Conservation (phyloP, 257 asterid genomes). For the Nicotiana attenuata region DNA sequence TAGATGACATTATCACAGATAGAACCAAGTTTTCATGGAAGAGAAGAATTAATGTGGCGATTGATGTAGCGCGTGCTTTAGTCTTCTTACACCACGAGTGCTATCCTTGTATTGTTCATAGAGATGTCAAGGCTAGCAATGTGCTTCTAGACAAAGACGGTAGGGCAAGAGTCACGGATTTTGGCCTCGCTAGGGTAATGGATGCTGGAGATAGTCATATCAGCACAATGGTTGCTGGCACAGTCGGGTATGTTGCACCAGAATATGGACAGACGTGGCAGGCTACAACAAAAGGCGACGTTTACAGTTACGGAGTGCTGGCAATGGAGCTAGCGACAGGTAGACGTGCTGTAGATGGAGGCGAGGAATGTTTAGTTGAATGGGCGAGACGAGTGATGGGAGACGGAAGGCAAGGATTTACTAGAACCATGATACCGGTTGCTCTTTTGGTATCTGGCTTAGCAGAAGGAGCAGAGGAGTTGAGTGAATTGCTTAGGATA, state of each 20-base stretch:
- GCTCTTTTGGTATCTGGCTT: conserved; percentile 58
- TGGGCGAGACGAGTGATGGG: conserved; percentile 88
- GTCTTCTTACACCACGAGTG: conserved; percentile 89
- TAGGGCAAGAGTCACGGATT: conserved; percentile 81
- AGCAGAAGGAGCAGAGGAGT: conserved; percentile 64
- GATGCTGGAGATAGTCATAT: conserved; percentile 77
- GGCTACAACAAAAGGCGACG: conserved; percentile 94
- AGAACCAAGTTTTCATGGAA: conserved; percentile 44
- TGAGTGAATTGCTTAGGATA: conserved; percentile 60
- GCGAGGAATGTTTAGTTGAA: conserved; percentile 87
- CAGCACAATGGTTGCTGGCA: conserved; percentile 97
- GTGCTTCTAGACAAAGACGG: conserved; percentile 82
- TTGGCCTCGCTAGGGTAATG: conserved; percentile 84
- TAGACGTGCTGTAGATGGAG: conserved; percentile 86
- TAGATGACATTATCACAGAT: conserved; percentile 43
- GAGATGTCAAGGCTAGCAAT: conserved; percentile 97
- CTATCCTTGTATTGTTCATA: conserved; percentile 68
- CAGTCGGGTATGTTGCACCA: conserved; percentile 96
- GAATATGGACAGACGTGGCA: conserved; percentile 95
- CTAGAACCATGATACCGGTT: conserved; percentile 37
- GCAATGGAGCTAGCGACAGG: conserved; percentile 92
- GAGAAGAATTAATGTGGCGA: conserved; percentile 57
- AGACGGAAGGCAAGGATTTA: conserved; percentile 41
- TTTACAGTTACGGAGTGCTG: conserved; percentile 85
- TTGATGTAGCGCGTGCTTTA: conserved; percentile 76